Conservation (phyloP, 371 early-diverging fungal genomes). For the Funneliformis caledonium region DNA sequence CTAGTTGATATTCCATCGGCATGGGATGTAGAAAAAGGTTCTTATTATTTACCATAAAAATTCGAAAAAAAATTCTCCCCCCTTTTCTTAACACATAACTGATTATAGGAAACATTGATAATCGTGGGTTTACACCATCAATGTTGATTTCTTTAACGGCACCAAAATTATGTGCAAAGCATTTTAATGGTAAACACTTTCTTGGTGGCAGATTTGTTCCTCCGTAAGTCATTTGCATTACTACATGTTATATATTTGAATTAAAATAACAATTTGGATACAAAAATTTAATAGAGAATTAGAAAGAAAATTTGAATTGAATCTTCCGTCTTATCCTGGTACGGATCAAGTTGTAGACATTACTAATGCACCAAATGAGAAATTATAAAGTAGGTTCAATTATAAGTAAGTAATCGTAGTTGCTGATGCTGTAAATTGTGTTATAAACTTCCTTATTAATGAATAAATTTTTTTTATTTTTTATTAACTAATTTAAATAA, state of each 20-base stretch:
- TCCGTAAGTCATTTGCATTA: slow-evolving; percentile 46
- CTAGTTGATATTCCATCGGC: slow-evolving; percentile 92
- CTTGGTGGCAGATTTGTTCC: slow-evolving; percentile 91
- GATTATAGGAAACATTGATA: slow-evolving; percentile 40
- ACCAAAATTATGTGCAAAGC: slow-evolving; percentile 77
- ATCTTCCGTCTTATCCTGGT: slow-evolving; percentile 68
- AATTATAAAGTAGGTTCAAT: not conserved
- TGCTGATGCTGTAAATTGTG: too few relatives aligned
- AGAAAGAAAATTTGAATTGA: slow-evolving; percentile 63
- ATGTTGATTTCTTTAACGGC: slow-evolving; percentile 90
- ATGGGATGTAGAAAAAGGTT: slow-evolving; percentile 91
- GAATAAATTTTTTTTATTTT: too few relatives aligned
- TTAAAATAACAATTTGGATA: slow-evolving; percentile 5
- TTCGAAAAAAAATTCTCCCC: too few relatives aligned
- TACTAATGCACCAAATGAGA: slow-evolving; percentile 20
- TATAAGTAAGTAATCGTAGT: too few relatives aligned
- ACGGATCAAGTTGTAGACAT: slow-evolving; percentile 60
- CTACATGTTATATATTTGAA: not conserved
- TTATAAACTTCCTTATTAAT: too few relatives aligned
- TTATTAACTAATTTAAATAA: too few relatives aligned
- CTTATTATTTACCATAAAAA: not conserved
- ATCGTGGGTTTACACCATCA: slow-evolving; percentile 63
- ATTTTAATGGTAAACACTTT: slow-evolving; percentile 81
- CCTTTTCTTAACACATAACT: not conserved
- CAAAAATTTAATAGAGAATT: slow-evolving; percentile 48